Percentiles rank a stretch among this genome's conserved stretches.
Conservation (phyloP, 176 grass and related monocot genomes). For the Hyparrhenia diplandra region DNA sequence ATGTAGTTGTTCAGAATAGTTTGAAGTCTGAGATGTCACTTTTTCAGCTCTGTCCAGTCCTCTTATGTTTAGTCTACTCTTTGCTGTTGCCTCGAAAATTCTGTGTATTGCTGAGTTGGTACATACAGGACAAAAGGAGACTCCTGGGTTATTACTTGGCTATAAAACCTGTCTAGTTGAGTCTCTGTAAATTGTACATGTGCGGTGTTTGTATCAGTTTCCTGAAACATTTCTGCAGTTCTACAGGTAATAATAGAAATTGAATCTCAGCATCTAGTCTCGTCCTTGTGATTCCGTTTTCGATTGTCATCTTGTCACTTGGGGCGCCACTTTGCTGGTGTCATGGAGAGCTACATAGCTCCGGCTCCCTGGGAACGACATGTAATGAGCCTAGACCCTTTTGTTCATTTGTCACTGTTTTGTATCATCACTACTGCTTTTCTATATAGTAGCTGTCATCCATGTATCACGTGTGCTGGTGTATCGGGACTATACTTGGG, state of each 20-base stretch:
- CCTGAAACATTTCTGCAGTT: background rate
- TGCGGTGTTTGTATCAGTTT: slow-evolving; percentile 17
- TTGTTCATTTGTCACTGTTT: no score
- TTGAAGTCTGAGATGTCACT: background rate
- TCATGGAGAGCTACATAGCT: background rate
- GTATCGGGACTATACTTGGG: no score
- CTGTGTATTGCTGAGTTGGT: slow-evolving; percentile 48
- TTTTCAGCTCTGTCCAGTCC: slow-evolving; percentile 4
- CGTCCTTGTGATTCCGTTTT: background rate
- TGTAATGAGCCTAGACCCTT: background rate
- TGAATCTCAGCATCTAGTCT: background rate
- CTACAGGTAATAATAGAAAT: background rate
- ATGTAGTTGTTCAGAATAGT: slow-evolving; percentile 6
- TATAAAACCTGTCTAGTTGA: background rate
- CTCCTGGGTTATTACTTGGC: slow-evolving; percentile 19
- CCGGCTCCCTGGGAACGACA: background rate
- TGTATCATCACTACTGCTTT: no score
- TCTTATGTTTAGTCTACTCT: slow-evolving; percentile 11
- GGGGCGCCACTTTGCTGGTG: background rate
- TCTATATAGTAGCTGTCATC: no score
- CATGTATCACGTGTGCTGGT: no score
- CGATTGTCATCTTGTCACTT: background rate
- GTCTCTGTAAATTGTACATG: slow-evolving; percentile 56
- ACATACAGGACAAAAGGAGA: slow-evolving; percentile 4
- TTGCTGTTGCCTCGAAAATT: background rate